Percentiles rank a stretch among this genome's conserved stretches.
Evolutionary conservation across 768 basidiomycete species (phyloP).

Genomic region (Lactarius tabidus): DNA sequence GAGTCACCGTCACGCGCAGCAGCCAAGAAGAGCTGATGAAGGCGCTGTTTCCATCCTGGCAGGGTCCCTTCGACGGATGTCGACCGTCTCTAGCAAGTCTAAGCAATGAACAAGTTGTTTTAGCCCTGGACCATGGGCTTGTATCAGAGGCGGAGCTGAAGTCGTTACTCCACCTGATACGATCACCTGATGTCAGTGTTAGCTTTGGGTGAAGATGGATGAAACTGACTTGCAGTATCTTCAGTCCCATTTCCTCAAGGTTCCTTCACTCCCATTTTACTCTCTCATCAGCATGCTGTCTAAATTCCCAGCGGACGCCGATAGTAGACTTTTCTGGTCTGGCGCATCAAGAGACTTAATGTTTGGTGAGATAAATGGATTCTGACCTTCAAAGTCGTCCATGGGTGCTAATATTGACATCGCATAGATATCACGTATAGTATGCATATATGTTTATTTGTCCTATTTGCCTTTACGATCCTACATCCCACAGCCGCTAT

Average conservation of each 20-base stretch:
- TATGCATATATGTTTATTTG: slow-evolving; percentile 1
- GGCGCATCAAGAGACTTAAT: slow-evolving; percentile 55
- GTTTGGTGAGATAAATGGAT: slow-evolving; percentile 47
- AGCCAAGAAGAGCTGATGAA: slow-evolving; percentile 79
- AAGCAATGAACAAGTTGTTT: slow-evolving; percentile 51
- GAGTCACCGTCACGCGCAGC: slow-evolving; percentile 79
- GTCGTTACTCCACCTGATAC: slow-evolving; percentile 63
- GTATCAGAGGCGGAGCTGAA: slow-evolving; percentile 65
- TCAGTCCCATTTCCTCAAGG: slow-evolving; percentile 84
- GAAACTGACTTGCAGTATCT: neutral
- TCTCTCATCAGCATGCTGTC: slow-evolving; percentile 67
- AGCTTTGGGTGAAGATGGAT: neutral
- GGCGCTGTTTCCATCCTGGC: slow-evolving; percentile 79
- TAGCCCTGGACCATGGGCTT: slow-evolving; percentile 60
- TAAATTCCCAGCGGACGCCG: slow-evolving; percentile 75
- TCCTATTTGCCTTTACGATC: slow-evolving; percentile 5
- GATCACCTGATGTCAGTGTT: slow-evolving; percentile 65
- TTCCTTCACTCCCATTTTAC: slow-evolving; percentile 76
- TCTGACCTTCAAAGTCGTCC: neutral
- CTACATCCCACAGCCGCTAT: slow-evolving; percentile 19
- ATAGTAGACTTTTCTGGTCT: slow-evolving; percentile 75
- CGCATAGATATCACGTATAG: slow-evolving; percentile 22
- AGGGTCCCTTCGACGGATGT: slow-evolving; percentile 65
- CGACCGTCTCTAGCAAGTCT: slow-evolving; percentile 65
- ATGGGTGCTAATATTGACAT: neutral